Evolutionary conservation across 2,329 filamentous ascomycete species (phyloP).

Genomic region (Aschersonia sp.): DNA sequence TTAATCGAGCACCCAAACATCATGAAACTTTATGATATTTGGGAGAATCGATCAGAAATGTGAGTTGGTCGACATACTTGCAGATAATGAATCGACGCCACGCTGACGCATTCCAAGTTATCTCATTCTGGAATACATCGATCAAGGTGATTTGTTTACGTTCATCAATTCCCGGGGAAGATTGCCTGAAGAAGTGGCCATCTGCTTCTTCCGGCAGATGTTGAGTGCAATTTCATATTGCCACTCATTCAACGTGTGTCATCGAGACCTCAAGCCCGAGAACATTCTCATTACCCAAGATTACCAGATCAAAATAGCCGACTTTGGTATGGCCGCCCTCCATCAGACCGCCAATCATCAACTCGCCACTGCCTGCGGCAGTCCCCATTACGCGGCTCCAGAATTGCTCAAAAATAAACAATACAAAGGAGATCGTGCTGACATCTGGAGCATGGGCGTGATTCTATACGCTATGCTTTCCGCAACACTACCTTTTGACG

Average conservation of each 20-base stretch:
- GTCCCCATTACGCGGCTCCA: slow-evolving; percentile 90
- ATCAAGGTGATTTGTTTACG: slow-evolving; percentile 66
- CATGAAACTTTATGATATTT: slow-evolving; percentile 88
- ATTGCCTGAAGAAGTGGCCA: slow-evolving; percentile 65
- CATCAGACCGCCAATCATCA: slow-evolving; percentile 66
- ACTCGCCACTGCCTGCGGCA: slow-evolving; percentile 83
- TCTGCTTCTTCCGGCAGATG: slow-evolving; percentile 84
- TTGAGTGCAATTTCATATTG: slow-evolving; percentile 86
- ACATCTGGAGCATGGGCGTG: slow-evolving; percentile 90
- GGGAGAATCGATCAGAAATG: slow-evolving; percentile 94
- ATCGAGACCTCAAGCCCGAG: slow-evolving; percentile 91
- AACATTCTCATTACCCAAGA: slow-evolving; percentile 77
- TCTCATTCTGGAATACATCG: slow-evolving; percentile 83
- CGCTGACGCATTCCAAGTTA: slow-evolving; percentile 42
- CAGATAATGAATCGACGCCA: not conserved
- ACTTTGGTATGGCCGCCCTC: slow-evolving; percentile 95
- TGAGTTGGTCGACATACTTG: slow-evolving; percentile 30
- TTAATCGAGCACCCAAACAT: slow-evolving; percentile 90
- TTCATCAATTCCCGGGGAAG: slow-evolving; percentile 64
- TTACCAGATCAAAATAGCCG: slow-evolving; percentile 78
- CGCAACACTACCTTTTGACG: slow-evolving; percentile 71
- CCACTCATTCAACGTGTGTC: slow-evolving; percentile 87
- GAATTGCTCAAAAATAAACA: slow-evolving; percentile 66
- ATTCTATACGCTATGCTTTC: slow-evolving; percentile 81
- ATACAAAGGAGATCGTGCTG: slow-evolving; percentile 75